Base-by-base conservation (phyloP, 805 yeast genomes). In the Schwanniomyces polymorphus region DNA sequence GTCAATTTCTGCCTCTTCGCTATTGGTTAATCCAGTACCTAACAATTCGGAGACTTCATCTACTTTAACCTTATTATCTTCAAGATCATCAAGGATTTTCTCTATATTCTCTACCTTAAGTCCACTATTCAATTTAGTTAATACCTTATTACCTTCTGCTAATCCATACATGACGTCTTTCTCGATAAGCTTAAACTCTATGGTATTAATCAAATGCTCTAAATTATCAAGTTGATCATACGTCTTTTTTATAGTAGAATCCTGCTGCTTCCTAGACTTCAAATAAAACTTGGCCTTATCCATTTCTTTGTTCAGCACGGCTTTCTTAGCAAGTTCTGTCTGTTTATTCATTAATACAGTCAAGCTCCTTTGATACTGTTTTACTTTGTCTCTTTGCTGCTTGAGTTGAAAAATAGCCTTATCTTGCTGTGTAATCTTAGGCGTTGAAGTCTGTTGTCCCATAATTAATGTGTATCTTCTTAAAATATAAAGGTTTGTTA, bases 121-220 rank as follows among this genome's bases (percentile, higher is more conserved):
- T 57, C 92, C 97, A 41, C 72, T 69, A 63, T 94, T 94, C 49
- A 94, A 74, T 55, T 81, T 82, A 53, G 79, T 84, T 55, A 94
- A 76, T 10, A 89, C 88, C 43, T 76, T 68, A 59, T 87, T 91
- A 21, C 99, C 98, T 53, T 86, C 84, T 55, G 84, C 76, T 27
- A 94, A 70, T 0, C 97, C 97, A 48, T 78, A 79, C 3, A 91
- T 55, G 37, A 94, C 91, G 57, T 91, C 96, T 52, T 83, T 82
- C 61, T 94, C 98, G 27, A 94, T 84, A 48, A 89, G 68, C 58
- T 96, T 92, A 69, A 90, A 91, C 65, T 94, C 98, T 31, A 94
- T 86, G 8, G 84, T 84, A 18, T 83, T 79, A 7, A 89, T 86
- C 63, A 94, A 78, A 49, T 81, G 79, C 63, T 92, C 97, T 31